Base-by-base conservation (phyloP, 2,329 filamentous ascomycete species). In the Macrophomina tecta region DNA sequence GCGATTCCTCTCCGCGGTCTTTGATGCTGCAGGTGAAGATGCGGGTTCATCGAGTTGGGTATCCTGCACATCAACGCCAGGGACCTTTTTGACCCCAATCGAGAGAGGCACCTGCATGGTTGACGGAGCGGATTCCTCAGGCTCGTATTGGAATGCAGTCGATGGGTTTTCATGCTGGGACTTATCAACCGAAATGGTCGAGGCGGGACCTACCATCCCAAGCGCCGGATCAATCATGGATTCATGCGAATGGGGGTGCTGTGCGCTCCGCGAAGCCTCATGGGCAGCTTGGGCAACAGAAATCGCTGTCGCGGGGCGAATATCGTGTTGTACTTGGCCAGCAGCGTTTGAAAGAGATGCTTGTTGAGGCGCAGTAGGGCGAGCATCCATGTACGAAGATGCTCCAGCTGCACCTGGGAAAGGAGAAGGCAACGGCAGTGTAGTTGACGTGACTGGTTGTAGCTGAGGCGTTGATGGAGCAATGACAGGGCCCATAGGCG, bases 391-490 rank as follows among this genome's bases (percentile, higher is more conserved):
- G 53, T 74, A 79, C 1, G 76, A 77, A 1, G 68, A 63, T 3
- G 62, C 53, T 46, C 65, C 69, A 2, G 49, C 58, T 32, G 74
- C 73, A 8, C 67, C 75, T 5, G 77, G 77, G 53, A 79, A 79
- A 0, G 77, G 77, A 2, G 77, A 79, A 28, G 77, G 77, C 16
- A 79, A 68, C n/a, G 77, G 76, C 2, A 79, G 71, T 1, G 75
- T 77, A 23, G 75, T 71, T 6, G 77, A 78, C 38, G 77, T 75
- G 11, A 76, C 68, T 0, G 77, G 77, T 30, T 72, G 65, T 40
- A 67, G 16, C 30, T 62, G 58, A 11, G 65, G 65, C 18, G 65
- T 67, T 12, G 48, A 46, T 4, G 56, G 65, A 45, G 65, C 56
- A 30, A 48, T 49, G 18, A 48, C 49, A 11, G 65, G 45, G 18